These are phyloP conservation scores for Geosmithia flava DNA, from an alignment of 2,329 filamentous ascomycete species.

Conservation along the genomic window DNA sequence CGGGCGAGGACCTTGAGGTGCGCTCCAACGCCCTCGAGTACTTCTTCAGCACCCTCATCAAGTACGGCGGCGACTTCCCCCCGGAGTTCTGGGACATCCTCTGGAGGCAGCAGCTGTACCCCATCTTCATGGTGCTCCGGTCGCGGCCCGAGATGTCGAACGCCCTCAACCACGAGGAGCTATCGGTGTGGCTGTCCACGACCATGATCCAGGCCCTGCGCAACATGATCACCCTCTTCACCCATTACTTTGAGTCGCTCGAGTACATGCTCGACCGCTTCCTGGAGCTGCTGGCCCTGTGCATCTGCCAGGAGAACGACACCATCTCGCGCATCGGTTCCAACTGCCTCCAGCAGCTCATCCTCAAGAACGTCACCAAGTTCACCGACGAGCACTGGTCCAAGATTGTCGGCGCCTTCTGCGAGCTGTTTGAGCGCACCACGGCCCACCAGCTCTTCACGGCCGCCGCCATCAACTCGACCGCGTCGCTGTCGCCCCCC, in stretches of 20 bases:
- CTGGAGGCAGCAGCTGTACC: slow-evolving; percentile 92
- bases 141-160: slow-evolving; percentile 96
- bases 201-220: slow-evolving; percentile 98
- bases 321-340: slow-evolving; percentile 96
- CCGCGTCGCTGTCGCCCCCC: slow-evolving; percentile 36
- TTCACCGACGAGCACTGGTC: slow-evolving; percentile 82
- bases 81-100: slow-evolving; percentile 96
- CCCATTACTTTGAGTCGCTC: slow-evolving; percentile 91
- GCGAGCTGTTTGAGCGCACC: slow-evolving; percentile 86
- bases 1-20: slow-evolving; percentile 93
- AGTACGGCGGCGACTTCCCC: slow-evolving; percentile 84
- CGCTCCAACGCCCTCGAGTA: slow-evolving; percentile 85
- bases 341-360: slow-evolving; percentile 93
- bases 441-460: slow-evolving; percentile 94
- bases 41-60: slow-evolving; percentile 86
- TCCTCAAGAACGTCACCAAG: slow-evolving; percentile 90
- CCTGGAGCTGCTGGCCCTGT: slow-evolving; percentile 82
- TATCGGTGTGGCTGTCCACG: slow-evolving; percentile 96
- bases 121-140: slow-evolving; percentile 95
- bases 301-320: slow-evolving; percentile 98
- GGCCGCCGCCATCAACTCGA: slow-evolving; percentile 49
- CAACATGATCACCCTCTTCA: slow-evolving; percentile 98
- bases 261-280: slow-evolving; percentile 99
- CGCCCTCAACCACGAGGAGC: slow-evolving; percentile 86
- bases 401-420: slow-evolving; percentile 90